Evolutionary conservation across 495 filamentous ascomycete genomes (phyloP).

Genomic region (Pseudomonodictys pantanalensis): DNA sequence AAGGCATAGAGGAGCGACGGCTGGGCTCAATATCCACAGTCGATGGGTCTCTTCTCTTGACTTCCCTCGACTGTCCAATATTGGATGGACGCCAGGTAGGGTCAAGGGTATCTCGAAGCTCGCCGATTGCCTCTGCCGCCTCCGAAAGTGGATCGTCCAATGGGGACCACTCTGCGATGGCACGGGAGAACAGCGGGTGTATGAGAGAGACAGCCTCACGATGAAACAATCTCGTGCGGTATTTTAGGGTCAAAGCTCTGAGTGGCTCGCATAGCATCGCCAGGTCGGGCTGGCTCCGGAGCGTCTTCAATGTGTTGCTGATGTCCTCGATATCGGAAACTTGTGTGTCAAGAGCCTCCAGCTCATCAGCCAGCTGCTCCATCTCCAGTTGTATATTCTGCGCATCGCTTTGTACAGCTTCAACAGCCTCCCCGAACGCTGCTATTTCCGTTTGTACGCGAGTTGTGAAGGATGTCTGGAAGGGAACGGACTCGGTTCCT

Average conservation of each 20-base stretch:
- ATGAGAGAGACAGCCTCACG: not conserved
- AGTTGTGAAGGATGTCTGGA: not conserved
- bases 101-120: no score
- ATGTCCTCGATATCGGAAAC: not conserved
- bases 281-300: not conserved
- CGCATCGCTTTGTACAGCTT: not conserved
- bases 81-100: no score
- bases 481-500: not conserved
- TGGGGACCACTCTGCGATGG: not conserved
- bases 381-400: not conserved
- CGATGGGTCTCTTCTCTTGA: not conserved
- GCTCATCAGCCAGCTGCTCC: not conserved
- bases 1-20: not conserved
- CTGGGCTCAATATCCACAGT: not conserved
- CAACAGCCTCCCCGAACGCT: not conserved
- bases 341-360: not conserved
- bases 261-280: not conserved
- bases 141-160: not conserved
- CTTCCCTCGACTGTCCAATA: no score
- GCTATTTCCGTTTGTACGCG: not conserved
- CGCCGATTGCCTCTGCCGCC: not conserved
- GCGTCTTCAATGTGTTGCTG: not conserved
- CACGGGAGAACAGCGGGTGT: not conserved
- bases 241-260: not conserved
- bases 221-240: not conserved